Conservation (phyloP, 179 eudicot genomes). For the Heliamphora pulchella region DNA sequence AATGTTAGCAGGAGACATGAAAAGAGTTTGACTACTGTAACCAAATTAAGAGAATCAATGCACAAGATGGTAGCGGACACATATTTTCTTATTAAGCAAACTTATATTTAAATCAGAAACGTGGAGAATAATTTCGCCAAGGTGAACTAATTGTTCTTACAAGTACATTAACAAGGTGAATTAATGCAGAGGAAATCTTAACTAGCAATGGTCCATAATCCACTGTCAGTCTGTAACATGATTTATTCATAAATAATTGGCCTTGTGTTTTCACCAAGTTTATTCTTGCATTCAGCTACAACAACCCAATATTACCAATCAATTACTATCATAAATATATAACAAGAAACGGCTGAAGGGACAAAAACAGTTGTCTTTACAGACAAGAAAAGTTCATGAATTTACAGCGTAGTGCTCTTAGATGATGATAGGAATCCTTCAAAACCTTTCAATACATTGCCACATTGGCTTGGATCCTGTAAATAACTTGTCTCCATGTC, state of each 20-base stretch:
- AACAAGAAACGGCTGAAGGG: too few species aligned
- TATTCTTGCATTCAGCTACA: not conserved
- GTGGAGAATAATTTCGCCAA: too few species aligned
- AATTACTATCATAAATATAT: too few species aligned
- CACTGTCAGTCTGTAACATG: not conserved
- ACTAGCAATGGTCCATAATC: not conserved
- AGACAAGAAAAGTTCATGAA: conserved; percentile 12
- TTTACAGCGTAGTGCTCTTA: conserved; percentile 80
- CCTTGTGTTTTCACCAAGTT: not conserved
- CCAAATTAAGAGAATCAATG: too few species aligned
- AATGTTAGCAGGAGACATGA: too few species aligned
- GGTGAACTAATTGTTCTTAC: too few species aligned
- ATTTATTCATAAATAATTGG: not conserved
- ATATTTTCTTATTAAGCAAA: not conserved
- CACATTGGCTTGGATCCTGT: conserved; percentile 94
- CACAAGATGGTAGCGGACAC: not conserved
- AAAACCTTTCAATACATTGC: conserved; percentile 91
- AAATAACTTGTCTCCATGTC: conserved; percentile 92
- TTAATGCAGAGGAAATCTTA: not conserved
- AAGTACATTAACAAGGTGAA: not conserved
- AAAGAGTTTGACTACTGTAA: too few species aligned
- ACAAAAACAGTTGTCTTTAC: not conserved
- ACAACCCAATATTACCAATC: not conserved
- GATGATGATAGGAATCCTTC: conserved; percentile 87
- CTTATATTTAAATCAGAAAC: not conserved